phyloP scores from a whole-genome alignment of 495 filamentous ascomycete species.

The Cryomyces minteri region DNA sequence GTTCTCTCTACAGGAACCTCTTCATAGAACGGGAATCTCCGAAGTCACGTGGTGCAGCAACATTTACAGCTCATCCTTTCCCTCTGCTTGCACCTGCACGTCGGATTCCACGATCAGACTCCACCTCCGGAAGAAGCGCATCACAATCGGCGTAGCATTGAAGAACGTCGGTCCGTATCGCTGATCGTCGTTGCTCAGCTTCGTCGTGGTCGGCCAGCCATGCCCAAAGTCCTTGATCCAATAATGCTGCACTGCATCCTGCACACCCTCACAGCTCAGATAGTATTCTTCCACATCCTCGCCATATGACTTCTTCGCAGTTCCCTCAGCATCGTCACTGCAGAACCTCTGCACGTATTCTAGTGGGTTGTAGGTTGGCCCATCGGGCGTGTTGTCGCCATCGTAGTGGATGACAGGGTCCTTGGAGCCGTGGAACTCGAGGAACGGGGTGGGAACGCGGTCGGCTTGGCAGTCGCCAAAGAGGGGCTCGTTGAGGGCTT shows the following conservation, averaged over 20 bases:
- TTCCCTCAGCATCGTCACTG: background rate
- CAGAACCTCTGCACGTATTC: background rate
- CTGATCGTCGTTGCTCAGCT: constrained; percentile 1
- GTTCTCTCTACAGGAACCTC: no score
- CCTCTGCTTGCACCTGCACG: no score
- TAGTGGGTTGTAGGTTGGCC: background rate
- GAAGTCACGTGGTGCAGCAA: no score
- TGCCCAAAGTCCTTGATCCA: constrained; percentile 2
- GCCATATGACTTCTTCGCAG: background rate
- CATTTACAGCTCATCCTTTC: no score
- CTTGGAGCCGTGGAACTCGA: constrained; percentile 6
- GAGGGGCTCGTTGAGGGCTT: constrained; percentile 1
- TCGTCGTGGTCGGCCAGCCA: constrained; percentile 3
- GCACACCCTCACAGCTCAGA: background rate
- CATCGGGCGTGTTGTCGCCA: constrained; percentile 2
- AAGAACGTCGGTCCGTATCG: constrained; percentile 1
- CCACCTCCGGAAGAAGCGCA: constrained; percentile 4
- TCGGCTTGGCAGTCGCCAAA: background rate
- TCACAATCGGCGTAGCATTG: constrained; percentile 1
- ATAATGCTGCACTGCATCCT: constrained; percentile 5
- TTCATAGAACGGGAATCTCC: no score
- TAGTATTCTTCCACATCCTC: background rate
- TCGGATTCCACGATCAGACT: background rate
- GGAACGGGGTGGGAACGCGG: constrained; percentile 1
- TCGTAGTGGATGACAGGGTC: constrained; percentile 4